phyloP scores from a whole-genome alignment of 148 eudicot species.

The Cornus suecica region DNA sequence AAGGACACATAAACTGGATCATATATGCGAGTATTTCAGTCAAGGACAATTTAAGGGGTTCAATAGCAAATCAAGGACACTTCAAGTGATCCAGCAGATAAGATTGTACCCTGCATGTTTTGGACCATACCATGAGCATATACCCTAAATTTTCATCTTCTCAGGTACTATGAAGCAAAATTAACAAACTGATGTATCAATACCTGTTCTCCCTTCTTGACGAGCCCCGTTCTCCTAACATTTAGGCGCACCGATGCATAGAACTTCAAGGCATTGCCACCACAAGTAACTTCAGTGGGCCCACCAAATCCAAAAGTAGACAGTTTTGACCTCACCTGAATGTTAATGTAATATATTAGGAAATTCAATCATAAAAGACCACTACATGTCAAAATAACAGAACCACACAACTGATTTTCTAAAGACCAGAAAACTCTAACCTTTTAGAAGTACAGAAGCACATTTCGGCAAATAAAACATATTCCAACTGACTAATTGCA shows the following conservation, averaged over 20 bases:
- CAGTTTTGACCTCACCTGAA: slow-evolving; percentile 77
- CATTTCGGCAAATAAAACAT: too few relatives aligned
- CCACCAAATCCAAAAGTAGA: slow-evolving; percentile 84
- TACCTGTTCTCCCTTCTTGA: slow-evolving; percentile 99
- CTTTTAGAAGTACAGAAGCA: neutral
- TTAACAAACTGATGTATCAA: slow-evolving; percentile 1
- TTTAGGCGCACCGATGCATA: slow-evolving; percentile 92
- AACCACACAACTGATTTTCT: too few relatives aligned
- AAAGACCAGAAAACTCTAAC: neutral
- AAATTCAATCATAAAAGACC: neutral
- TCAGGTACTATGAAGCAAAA: neutral
- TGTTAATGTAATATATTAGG: slow-evolving; percentile 12
- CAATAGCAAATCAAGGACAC: too few relatives aligned
- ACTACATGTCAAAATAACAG: neutral
- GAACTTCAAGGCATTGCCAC: slow-evolving; percentile 97
- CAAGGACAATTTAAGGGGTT: neutral
- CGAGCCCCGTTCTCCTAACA: slow-evolving; percentile 63
- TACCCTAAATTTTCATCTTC: too few relatives aligned
- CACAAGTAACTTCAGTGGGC: slow-evolving; percentile 90
- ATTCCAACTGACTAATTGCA: too few relatives aligned
- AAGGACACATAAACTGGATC: neutral
- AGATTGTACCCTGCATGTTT: too few relatives aligned
- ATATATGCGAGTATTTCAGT: neutral
- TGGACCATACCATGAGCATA: too few relatives aligned
- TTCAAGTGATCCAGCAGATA: too few relatives aligned